These are phyloP conservation scores for Penicillium concentricum DNA, from an alignment of 2,329 filamentous ascomycete genomes.

Conservation along the genomic window DNA sequence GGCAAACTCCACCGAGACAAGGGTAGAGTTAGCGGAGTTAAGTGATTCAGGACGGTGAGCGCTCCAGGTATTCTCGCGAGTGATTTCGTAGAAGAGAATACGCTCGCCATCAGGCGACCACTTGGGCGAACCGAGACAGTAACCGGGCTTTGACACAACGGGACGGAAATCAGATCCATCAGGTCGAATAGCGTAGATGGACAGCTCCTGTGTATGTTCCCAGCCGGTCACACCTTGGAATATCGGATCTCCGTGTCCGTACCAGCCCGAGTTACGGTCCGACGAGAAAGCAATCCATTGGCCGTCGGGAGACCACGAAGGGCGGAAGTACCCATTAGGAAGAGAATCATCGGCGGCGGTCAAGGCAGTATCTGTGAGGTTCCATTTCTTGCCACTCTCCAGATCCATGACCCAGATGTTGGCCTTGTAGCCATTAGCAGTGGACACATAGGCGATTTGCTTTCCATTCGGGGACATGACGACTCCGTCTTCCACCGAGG, in stretches of 20 bases:
- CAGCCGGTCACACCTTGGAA: background rate
- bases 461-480: slow-evolving; percentile 42
- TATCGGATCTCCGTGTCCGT: slow-evolving; percentile 37
- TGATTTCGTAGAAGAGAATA: slow-evolving; percentile 44
- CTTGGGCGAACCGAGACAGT: slow-evolving; percentile 13
- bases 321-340: slow-evolving; percentile 38
- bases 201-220: slow-evolving; percentile 11
- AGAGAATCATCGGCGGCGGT: slow-evolving; percentile 18
- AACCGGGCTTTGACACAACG: slow-evolving; percentile 1
- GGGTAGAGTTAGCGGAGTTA: slow-evolving; percentile 25
- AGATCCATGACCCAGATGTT: slow-evolving; percentile 46
- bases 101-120: slow-evolving; percentile 43
- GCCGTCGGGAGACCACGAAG: slow-evolving; percentile 44
- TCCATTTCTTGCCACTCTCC: slow-evolving; percentile 29
- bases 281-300: slow-evolving; percentile 45
- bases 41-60: slow-evolving; percentile 29
- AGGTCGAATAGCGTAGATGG: slow-evolving; percentile 14
- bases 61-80: slow-evolving; percentile 39
- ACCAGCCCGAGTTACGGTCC: slow-evolving; percentile 45
- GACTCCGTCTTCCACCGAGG: slow-evolving; percentile 40
- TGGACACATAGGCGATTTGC: slow-evolving; percentile 44
- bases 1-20: background rate
- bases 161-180: slow-evolving; percentile 12
- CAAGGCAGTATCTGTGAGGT: slow-evolving; percentile 37
- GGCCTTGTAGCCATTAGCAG: slow-evolving; percentile 33